Percentiles rank a stretch among this genome's conserved stretches.
phyloP scores from a whole-genome alignment of 441 rosid species.

The Jatropha multifida region DNA sequence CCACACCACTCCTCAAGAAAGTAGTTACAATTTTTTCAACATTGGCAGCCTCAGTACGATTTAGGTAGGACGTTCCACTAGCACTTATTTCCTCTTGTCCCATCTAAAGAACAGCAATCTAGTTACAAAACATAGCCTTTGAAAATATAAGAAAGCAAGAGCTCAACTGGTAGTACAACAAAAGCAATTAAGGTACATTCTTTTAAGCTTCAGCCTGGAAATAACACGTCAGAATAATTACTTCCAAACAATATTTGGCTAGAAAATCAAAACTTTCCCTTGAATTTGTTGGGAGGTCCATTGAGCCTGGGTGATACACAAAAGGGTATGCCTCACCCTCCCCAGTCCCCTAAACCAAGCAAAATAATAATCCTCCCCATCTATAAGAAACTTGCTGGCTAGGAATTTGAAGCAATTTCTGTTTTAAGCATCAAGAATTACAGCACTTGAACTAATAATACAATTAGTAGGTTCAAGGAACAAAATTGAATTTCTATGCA shows the following conservation, averaged over 20 bases:
- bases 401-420: neutral
- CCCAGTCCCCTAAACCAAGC: neutral
- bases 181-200: neutral
- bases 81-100: slow-evolving; percentile 99
- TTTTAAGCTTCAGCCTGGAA: no score
- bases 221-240: neutral
- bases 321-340: neutral
- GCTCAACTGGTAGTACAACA: neutral
- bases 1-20: slow-evolving; percentile 96
- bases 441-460: neutral
- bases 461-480: neutral
- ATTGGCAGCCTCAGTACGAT: slow-evolving; percentile 99
- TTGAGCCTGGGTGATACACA: neutral
- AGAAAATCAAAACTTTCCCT: neutral
- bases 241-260: neutral
- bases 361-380: neutral
- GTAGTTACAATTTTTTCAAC: slow-evolving; percentile 99
- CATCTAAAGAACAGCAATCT: slow-evolving; percentile 58
- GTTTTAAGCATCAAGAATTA: neutral
- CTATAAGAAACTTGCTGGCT: neutral
- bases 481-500: neutral
- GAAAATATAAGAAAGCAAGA: slow-evolving; percentile 11
- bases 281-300: neutral
- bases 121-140: slow-evolving; percentile 21
- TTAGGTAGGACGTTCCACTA: slow-evolving; percentile 97